These are phyloP conservation scores for Paramarasmius palmivorus DNA, from an alignment of 1,284 basidiomycete genomes.

Conservation along the genomic window DNA sequence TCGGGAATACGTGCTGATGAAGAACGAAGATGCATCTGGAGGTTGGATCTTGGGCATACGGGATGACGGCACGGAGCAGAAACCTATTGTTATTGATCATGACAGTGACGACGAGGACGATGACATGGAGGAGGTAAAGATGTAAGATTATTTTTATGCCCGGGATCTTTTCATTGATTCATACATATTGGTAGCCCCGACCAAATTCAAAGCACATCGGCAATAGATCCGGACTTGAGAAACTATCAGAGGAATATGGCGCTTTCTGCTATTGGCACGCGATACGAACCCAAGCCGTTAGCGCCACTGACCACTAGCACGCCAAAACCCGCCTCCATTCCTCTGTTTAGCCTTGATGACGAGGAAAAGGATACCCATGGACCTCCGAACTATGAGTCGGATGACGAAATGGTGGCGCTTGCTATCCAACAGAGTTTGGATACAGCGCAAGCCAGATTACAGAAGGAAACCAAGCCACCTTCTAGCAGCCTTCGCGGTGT, in stretches of 20 bases:
- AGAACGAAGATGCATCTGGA: constrained; percentile 83
- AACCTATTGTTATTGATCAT: constrained; percentile 86
- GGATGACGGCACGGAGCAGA: constrained; percentile 72
- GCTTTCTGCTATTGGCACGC: constrained; percentile 60
- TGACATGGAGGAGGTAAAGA: constrained; percentile 77
- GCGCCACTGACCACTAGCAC: constrained; percentile 31
- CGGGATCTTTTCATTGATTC: constrained; percentile 5
- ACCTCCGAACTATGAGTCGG: constrained; percentile 17
- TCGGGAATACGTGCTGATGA: constrained; percentile 90
- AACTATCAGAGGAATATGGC: constrained; percentile 69
- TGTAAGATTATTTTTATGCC: constrained; percentile 45
- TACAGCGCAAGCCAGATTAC: constrained; percentile 13
- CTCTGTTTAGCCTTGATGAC: constrained; percentile 59
- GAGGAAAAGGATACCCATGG: constrained; percentile 11
- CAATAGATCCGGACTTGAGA: constrained; percentile 64
- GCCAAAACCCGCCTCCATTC: constrained; percentile 32
- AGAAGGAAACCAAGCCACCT: background rate
- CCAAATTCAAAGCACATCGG: constrained; percentile 6
- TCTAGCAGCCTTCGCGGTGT: background rate
- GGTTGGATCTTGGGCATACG: constrained; percentile 95
- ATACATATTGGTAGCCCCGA: constrained; percentile 17
- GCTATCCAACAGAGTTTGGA: constrained; percentile 63
- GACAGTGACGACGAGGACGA: constrained; percentile 53
- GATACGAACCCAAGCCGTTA: constrained; percentile 50
- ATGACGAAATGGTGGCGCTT: constrained; percentile 53